Evolutionary conservation across 495 filamentous ascomycete species (phyloP), one percentile per base, ranked within the genome.

Genomic region (Trichoderma virens): DNA sequence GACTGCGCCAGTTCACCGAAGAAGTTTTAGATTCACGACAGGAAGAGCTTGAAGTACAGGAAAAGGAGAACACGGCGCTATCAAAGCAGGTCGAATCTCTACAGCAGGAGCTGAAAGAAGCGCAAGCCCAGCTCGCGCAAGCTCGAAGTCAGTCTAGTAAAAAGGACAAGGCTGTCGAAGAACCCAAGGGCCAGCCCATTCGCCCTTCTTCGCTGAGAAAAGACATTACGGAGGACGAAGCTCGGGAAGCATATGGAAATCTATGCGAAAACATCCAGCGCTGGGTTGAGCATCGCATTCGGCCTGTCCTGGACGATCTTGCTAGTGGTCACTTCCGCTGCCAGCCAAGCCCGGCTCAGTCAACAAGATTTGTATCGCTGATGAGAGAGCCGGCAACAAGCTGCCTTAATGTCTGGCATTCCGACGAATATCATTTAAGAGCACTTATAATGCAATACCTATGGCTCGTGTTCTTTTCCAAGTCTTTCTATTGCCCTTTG

Each of bases 341-440:
- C n/a, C 30, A 47, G 28, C 25, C 59, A 25, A 39, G 32, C 23
- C 27, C 64, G 25, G 8, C 59, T 20, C 59, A 65, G 35, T 43
- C 38, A 9, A 18, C n/a, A n/a, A 38, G 39, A 47, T 47, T 65
- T 16, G 51, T 62, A 60, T 34, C 34, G 0, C 34, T 65, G 23
- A 11, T 65, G 64, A 61, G 59, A 27, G 64, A 65, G 25, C 25
- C 59, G 18, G 64, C 64, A 5, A 39, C n/a, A n/a, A 41, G 28
- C 28, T 35, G 59, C 18, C 23, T 65, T 8, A 38, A 28, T 5
- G 31, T 59, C 2, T 34, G 27, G 8, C 25, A 62, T 31, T 61
- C 64, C 5, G 64, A 65, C 31, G 59, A 54, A 25, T 65, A 61
- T 39, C 64, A 65, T n/a, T 41, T 65, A 31, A 54, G 51, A 16